Evolutionary conservation across 2,329 filamentous ascomycete species (phyloP).

Genomic region (Colletotrichum liaoningense): DNA sequence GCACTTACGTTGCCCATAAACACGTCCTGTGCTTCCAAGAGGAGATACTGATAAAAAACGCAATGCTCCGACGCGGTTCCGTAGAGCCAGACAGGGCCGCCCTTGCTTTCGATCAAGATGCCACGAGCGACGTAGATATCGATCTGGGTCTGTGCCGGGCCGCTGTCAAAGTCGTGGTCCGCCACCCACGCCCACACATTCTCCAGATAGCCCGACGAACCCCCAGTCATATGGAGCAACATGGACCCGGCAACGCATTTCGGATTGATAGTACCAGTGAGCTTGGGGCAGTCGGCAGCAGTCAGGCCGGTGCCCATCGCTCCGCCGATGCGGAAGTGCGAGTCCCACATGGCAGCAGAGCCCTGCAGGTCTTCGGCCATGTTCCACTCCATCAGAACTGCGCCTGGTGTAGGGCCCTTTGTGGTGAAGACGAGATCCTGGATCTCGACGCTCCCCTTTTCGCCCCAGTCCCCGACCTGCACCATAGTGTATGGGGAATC

Average conservation of each 20-base stretch:
- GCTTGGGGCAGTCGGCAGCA: conserved; percentile 52
- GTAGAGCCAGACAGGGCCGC: conserved; percentile 40
- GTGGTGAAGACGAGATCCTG: conserved; percentile 70
- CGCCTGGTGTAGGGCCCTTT: conserved; percentile 63
- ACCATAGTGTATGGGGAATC: too few species aligned
- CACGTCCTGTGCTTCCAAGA: conserved; percentile 57
- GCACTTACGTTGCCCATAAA: conserved; percentile 50
- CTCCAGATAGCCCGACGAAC: conserved; percentile 60
- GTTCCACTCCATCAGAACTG: conserved; percentile 72
- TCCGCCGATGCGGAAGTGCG: conserved; percentile 51
- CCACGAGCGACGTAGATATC: conserved; percentile 50
- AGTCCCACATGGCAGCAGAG: conserved; percentile 62
- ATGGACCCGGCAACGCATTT: conserved; percentile 56
- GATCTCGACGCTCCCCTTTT: conserved; percentile 67
- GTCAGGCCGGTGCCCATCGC: conserved; percentile 60
- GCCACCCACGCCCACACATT: conserved; percentile 75
- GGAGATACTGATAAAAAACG: conserved; percentile 61
- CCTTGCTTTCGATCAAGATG: conserved; percentile 43
- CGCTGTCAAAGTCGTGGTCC: conserved; percentile 66
- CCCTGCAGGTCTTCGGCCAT: conserved; percentile 50
- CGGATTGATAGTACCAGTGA: conserved; percentile 42
- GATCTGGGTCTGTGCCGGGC: conserved; percentile 40
- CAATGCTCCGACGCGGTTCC: conserved; percentile 39
- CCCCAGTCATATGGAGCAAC: conserved; percentile 57
- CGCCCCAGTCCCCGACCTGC: conserved; percentile 47